Evolutionary conservation across 1,139 yeast genomes (phyloP).

Genomic region (Dujonia santamariae): DNA sequence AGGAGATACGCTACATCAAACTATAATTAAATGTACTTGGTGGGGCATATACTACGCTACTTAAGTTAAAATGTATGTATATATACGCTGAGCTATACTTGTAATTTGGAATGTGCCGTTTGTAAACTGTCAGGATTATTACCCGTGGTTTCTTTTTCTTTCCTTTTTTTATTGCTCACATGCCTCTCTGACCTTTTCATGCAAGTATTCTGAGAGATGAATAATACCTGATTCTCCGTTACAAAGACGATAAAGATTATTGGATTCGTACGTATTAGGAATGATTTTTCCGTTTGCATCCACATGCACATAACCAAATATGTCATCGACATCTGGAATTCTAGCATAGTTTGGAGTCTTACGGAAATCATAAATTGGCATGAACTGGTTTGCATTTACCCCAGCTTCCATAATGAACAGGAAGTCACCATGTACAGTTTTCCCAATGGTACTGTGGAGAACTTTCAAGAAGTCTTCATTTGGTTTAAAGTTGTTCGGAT

Average conservation of each 20-base stretch:
- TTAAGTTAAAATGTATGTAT: no score
- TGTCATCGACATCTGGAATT: constrained; percentile 69
- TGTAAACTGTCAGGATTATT: no score
- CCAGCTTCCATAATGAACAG: constrained; percentile 62
- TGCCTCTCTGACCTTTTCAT: constrained; percentile 36
- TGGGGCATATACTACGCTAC: no score
- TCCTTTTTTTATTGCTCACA: constrained; percentile 8
- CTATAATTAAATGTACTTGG: no score
- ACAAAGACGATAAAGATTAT: constrained; percentile 57
- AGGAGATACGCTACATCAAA: no score
- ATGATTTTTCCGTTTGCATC: constrained; percentile 54
- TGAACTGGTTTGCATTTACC: constrained; percentile 54
- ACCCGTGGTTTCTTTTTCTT: no score
- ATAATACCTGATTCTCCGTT: constrained; percentile 55
- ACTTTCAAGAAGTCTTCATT: constrained; percentile 27
- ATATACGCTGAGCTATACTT: no score
- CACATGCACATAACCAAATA: constrained; percentile 68
- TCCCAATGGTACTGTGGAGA: constrained; percentile 25
- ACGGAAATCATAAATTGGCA: constrained; percentile 74
- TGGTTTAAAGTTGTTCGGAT: constrained; percentile 22
- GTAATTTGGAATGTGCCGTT: no score
- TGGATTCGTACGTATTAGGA: constrained; percentile 54
- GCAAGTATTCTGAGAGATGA: constrained; percentile 53
- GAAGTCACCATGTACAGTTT: constrained; percentile 44
- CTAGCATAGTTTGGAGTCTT: constrained; percentile 66